Evolutionary conservation across 140 eudicot genomes (phyloP).

Genomic region (Stevia rebaudiana): DNA sequence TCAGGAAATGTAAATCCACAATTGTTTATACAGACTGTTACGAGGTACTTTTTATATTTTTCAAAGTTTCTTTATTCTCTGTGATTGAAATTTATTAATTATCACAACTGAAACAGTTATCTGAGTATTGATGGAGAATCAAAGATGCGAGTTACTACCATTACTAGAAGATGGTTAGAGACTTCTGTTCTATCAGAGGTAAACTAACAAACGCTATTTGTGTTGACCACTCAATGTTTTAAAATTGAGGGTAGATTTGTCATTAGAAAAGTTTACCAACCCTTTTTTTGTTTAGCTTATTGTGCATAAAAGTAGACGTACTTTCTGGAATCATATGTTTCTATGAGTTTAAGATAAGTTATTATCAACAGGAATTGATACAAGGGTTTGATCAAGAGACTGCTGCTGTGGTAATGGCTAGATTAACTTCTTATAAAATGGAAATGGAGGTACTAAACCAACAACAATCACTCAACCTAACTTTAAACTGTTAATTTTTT

Average conservation of each 20-base stretch:
- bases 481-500: neutral
- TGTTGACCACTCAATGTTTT: neutral
- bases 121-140: slow-evolving; percentile 69
- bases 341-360: neutral
- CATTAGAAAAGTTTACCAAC: neutral
- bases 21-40: slow-evolving; percentile 70
- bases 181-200: slow-evolving; percentile 80
- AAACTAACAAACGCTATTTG: slow-evolving; percentile 6
- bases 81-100: slow-evolving; percentile 10
- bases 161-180: slow-evolving; percentile 82
- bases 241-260: neutral
- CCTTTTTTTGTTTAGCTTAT: neutral
- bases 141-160: slow-evolving; percentile 76
- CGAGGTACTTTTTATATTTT: slow-evolving; percentile 44
- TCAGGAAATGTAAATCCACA: slow-evolving; percentile 64
- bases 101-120: slow-evolving; percentile 45
- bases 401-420: slow-evolving; percentile 91
- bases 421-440: slow-evolving; percentile 88
- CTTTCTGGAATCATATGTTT: neutral
- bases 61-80: neutral
- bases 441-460: slow-evolving; percentile 72
- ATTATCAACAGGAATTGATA: slow-evolving; percentile 59
- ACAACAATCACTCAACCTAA: neutral
- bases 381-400: slow-evolving; percentile 98
- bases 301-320: neutral